phyloP scores from a whole-genome alignment of 2,329 filamentous ascomycete genomes.

The Aspergillus sp. region DNA sequence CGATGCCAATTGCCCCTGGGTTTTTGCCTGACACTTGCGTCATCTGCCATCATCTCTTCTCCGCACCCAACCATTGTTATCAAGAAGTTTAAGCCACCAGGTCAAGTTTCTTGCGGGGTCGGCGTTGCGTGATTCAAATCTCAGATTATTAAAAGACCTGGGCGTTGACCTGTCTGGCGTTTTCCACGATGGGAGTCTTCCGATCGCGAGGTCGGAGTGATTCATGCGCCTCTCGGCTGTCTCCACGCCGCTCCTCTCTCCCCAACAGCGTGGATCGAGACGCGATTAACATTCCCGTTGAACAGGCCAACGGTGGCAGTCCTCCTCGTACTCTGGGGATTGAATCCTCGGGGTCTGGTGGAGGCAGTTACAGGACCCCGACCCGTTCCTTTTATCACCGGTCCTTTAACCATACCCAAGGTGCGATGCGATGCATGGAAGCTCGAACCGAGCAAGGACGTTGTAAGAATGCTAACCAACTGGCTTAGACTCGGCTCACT shows the following conservation, averaged over 20 bases:
- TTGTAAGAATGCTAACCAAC: slow-evolving; percentile 19
- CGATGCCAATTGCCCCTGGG: slow-evolving; percentile 14
- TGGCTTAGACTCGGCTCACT: slow-evolving; percentile 66
- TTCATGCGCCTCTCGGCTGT: slow-evolving; percentile 27
- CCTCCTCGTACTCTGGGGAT: slow-evolving; percentile 25
- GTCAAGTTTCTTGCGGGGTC: neutral
- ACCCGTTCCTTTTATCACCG: slow-evolving; percentile 47
- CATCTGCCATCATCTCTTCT: slow-evolving; percentile 12
- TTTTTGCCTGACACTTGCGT: slow-evolving; percentile 17
- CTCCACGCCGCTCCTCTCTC: slow-evolving; percentile 22
- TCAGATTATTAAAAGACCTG: neutral
- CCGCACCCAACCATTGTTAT: slow-evolving; percentile 1
- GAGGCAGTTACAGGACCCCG: slow-evolving; percentile 40
- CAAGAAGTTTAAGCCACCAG: neutral
- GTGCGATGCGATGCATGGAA: slow-evolving; percentile 23
- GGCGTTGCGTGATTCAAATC: neutral
- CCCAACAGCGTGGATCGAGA: slow-evolving; percentile 22
- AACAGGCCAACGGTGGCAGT: slow-evolving; percentile 29
- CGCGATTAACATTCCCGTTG: slow-evolving; percentile 24
- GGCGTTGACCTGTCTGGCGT: neutral
- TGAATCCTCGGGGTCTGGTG: slow-evolving; percentile 30
- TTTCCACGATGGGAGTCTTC: slow-evolving; percentile 27
- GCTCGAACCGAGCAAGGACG: neutral
- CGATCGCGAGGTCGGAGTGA: slow-evolving; percentile 30
- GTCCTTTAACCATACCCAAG: slow-evolving; percentile 43